Evolutionary conservation across 768 basidiomycete species (phyloP), one percentile per base, ranked within the genome.

Genomic region (Termitomyces sp.): DNA sequence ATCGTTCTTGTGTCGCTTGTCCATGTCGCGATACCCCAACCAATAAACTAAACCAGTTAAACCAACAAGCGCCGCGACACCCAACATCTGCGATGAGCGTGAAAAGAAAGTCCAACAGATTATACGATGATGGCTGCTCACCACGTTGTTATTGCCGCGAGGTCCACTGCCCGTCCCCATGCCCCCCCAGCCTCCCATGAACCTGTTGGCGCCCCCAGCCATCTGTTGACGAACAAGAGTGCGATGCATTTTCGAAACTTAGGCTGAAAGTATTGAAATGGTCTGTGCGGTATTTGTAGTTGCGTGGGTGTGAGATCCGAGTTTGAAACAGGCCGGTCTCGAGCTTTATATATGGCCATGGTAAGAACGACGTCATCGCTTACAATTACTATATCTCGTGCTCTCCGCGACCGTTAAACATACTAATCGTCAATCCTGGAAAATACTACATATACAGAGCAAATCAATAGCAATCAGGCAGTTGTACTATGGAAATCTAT

Each of bases 1-100:
- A 56, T 69, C 66, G 16, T 61, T 61, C 45, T 58, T 65, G 58
- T 70, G 67, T 53, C 69, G 63, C 35, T 65, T 67, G 22, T 68
- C 67, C 7, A 70, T 66, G 36, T 68, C 69, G 40, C 60, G 63
- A 42, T 66, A 70, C 22, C 67, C 69, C 60, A 57, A 51, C 52
- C 61, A 68, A 56, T 70, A 70, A 16, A 59, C 67, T 32, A 67
- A 33, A 20, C 63, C 55, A 3, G 69, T 66, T 16, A 68, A 32
- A 8, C 60, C 69, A 7, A 62, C 59, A 42, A 65, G 57, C 2
- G 62, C 69, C 6, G 63, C 65, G 2, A 68, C 35, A 39, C 63
- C 66, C 50, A 66, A 11, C 39, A 66, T 53, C 67, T 68, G 16
- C 2, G 8, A 28, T 4, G 6, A n/a, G 55, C 16, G 52, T 52